Conservation (phyloP, 2,329 filamentous ascomycete species). For the Talaromyces marneffei region DNA sequence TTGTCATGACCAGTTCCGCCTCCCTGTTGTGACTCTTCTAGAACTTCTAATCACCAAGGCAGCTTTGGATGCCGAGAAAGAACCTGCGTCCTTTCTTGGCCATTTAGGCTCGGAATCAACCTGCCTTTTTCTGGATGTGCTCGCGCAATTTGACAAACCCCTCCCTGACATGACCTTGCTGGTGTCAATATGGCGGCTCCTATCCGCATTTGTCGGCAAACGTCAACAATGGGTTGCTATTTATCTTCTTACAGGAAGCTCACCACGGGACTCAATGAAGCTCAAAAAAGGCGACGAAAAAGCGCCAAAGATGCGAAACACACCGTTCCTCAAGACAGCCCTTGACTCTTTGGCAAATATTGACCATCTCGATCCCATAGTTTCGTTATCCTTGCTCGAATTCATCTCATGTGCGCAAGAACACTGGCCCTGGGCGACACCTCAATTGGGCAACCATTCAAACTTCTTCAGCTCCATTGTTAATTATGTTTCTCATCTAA, state of each 20-base stretch:
- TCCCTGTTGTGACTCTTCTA: constrained; percentile 62
- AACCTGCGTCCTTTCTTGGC: constrained; percentile 89
- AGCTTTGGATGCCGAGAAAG: constrained; percentile 55
- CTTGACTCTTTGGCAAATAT: constrained; percentile 65
- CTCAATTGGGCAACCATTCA: constrained; percentile 67
- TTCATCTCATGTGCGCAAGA: constrained; percentile 87
- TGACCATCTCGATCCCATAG: constrained; percentile 55
- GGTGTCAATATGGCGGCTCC: constrained; percentile 72
- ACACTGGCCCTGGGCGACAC: constrained; percentile 92
- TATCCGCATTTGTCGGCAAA: constrained; percentile 78
- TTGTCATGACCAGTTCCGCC: constrained; percentile 59
- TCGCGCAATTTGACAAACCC: constrained; percentile 72
- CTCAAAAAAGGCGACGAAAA: constrained; percentile 39
- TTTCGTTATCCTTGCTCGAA: constrained; percentile 70
- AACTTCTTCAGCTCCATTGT: constrained; percentile 68
- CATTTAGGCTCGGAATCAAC: constrained; percentile 78
- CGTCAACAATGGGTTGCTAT: constrained; percentile 96
- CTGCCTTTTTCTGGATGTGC: constrained; percentile 72
- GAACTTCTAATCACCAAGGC: constrained; percentile 68
- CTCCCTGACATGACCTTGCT: constrained; percentile 61
- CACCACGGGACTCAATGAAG: constrained; percentile 68
- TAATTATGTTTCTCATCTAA: constrained; percentile 59
- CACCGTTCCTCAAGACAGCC: constrained; percentile 69
- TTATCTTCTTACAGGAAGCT: constrained; percentile 81
- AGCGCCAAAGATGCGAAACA: constrained; percentile 45